Conservation (phyloP, 2,329 filamentous ascomycete species). For the Talaromyces sp. region DNA sequence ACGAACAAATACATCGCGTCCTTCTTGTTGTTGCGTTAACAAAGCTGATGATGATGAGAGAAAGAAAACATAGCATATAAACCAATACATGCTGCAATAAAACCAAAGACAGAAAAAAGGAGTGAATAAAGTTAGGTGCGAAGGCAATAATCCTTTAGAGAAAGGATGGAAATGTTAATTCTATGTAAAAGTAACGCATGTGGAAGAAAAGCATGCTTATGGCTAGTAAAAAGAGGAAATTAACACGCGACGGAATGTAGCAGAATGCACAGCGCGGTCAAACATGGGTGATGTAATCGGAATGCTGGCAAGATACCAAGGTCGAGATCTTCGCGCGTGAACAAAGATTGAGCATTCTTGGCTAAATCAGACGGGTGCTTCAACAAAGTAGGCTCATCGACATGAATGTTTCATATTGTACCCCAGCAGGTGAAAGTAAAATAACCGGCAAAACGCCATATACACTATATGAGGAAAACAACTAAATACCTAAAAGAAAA, state of each 20-base stretch:
- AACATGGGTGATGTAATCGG: slow-evolving; percentile 11
- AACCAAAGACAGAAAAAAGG: neutral
- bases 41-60: slow-evolving; percentile 2
- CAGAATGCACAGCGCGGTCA: neutral
- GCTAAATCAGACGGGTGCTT: neutral
- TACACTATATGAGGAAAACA: neutral
- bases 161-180: neutral
- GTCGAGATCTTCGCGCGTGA: neutral
- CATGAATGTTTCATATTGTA: neutral
- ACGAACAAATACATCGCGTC: neutral
- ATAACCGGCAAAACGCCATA: slow-evolving; percentile 1
- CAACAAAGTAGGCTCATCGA: neutral
- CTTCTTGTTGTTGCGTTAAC: neutral
- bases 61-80: slow-evolving; percentile 5
- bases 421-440: neutral
- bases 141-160: neutral
- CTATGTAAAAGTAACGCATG: neutral
- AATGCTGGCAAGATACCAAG: slow-evolving; percentile 9
- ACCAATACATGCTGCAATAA: slow-evolving; percentile 6
- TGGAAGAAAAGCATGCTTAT: neutral
- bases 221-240: neutral
- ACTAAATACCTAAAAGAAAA: neutral
- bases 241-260: neutral
- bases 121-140: neutral
- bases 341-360: neutral